Evolutionary conservation across 495 filamentous ascomycete species (phyloP), one percentile per base, ranked within the genome.

Genomic region (Parmelia sp.): DNA sequence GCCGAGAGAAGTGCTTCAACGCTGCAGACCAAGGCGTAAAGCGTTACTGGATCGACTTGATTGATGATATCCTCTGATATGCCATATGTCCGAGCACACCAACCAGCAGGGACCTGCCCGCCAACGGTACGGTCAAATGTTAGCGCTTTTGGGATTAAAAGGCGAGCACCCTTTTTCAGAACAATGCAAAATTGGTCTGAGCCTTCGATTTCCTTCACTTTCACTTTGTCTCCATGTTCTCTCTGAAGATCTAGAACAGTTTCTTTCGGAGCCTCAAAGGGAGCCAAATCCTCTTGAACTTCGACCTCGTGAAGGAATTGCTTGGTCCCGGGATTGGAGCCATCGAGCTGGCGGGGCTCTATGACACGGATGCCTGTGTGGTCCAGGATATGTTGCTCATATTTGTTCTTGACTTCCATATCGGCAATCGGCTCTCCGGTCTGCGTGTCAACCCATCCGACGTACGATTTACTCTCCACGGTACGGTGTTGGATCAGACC

Each of bases 401-500:
- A 99, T 76, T 95, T 96, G 66, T 83, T 73, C 79, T 97, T 97
- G 75, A 99, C 80, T 69, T 99, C 94, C 78, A 96, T 96, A 78
- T 99, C 94, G 65, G 97, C 92, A 33, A 99, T 91, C 12, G 94
- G 95, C 57, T 97, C 93, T 21, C 90, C 87, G 47, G 90, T 86
- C 84, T 97, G 97, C 64, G 83, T 83, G 71, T 99, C 94, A 60
- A 97, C 91, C 94, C 94, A 99, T 62, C 94, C 94, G 56, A 93
- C 90, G 76, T 99, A 97, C 51, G 87, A 85, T 79, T 96, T 88
- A 73, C 95, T 95, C 78, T 97, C 97, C 73, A 97, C 95, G 68
- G 97, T 96, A 79, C 96, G 90, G 73, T 99, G 94, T 79, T 89
- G 96, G 77, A 99, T 97, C 62, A 97, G 87, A 63, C 95, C 95